Evolutionary conservation across 1,284 basidiomycete genomes (phyloP).

Genomic region (Ustilago trichophora): DNA sequence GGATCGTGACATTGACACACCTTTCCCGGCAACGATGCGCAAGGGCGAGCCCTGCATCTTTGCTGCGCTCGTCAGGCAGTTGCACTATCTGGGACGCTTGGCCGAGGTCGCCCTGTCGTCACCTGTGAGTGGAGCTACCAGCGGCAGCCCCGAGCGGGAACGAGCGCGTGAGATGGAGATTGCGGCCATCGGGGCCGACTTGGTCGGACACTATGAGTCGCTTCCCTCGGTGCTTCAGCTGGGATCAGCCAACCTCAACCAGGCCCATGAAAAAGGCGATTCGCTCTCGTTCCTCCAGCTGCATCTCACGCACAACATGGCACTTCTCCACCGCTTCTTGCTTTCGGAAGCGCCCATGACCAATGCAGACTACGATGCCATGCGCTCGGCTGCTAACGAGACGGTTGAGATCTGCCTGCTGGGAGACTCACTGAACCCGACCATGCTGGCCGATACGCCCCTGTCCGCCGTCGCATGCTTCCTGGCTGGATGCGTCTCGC

Average conservation of each 20-base stretch:
- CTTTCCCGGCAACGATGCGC: conserved; percentile 24
- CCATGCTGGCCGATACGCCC: conserved; percentile 26
- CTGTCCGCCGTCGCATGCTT: conserved; percentile 25
- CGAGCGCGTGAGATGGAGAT: conserved; percentile 20
- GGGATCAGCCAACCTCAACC: conserved; percentile 13
- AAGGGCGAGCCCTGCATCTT: conserved; percentile 38
- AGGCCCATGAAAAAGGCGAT: conserved; percentile 22
- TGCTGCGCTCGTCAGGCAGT: conserved; percentile 38
- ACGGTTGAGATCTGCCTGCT: conserved; percentile 31
- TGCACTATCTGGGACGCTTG: conserved; percentile 34
- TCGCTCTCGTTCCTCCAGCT: conserved; percentile 33
- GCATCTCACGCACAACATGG: conserved; percentile 38
- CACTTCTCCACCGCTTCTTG: conserved; percentile 26
- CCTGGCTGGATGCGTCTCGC: conserved; percentile 17
- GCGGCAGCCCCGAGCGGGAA: conserved; percentile 3
- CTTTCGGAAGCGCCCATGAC: conserved; percentile 14
- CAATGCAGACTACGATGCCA: conserved; percentile 20
- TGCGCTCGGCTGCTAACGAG: conserved; percentile 27
- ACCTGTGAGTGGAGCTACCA: not conserved
- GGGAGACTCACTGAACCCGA: conserved; percentile 17
- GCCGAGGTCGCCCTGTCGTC: conserved; percentile 11
- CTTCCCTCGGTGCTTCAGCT: conserved; percentile 30
- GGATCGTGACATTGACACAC: conserved; percentile 33
- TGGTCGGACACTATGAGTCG: conserved; percentile 32
- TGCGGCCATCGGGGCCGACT: conserved; percentile 21